phyloP scores from a whole-genome alignment of 2,329 filamentous ascomycete genomes.

The Fusarium anthophilum region DNA sequence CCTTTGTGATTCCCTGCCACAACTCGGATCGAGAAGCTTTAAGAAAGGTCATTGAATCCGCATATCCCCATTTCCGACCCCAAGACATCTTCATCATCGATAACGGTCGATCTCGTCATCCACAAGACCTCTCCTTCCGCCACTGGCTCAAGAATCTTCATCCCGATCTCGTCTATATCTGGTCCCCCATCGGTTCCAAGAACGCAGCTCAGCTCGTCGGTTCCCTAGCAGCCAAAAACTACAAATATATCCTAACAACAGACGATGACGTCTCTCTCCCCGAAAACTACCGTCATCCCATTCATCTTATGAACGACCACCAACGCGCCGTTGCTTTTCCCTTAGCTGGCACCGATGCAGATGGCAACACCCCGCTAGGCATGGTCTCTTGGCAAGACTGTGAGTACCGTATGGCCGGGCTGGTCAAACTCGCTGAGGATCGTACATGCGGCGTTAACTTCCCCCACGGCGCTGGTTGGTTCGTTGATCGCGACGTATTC shows the following conservation, averaged over 20 bases:
- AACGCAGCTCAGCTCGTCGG: conserved; percentile 1
- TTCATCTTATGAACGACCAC: not conserved
- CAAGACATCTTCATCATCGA: conserved; percentile 10
- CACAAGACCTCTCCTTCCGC: not conserved
- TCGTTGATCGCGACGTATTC: not conserved
- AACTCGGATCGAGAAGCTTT: conserved; percentile 1
- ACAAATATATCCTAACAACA: conserved; percentile 1
- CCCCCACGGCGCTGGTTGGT: not conserved
- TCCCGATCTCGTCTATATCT: not conserved
- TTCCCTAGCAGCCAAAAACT: not conserved
- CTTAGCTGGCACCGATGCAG: not conserved
- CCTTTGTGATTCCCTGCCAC: not conserved
- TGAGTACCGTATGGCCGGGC: not conserved
- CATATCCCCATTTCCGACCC: not conserved
- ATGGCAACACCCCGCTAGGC: not conserved
- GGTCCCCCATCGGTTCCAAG: conserved; percentile 2
- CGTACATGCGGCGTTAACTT: not conserved
- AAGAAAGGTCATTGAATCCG: not conserved
- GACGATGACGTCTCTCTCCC: conserved; percentile 1
- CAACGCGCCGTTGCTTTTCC: not conserved
- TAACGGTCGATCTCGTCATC: not conserved
- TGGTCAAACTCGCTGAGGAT: conserved; percentile 1
- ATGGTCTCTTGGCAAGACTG: conserved; percentile 10
- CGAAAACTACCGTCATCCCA: not conserved
- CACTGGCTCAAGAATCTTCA: not conserved